Evolutionary conservation across 2,329 filamentous ascomycete genomes (phyloP).

Genomic region (Aspergillus hortae): DNA sequence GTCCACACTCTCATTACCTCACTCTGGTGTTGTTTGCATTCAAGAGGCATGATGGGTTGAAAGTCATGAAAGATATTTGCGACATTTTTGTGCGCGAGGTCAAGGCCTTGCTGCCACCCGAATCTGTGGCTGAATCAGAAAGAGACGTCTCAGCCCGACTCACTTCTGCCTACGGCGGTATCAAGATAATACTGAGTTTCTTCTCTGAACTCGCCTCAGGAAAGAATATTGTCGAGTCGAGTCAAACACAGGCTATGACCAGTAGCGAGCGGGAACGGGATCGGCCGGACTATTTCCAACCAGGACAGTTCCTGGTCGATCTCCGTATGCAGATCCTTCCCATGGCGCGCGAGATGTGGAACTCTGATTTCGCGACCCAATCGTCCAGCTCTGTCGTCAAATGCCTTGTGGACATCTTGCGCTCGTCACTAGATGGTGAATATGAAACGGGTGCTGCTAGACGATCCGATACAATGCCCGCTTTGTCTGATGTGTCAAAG

Average conservation of each 20-base stretch:
- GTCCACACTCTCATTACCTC: constrained; percentile 51
- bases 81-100: constrained; percentile 63
- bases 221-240: constrained; percentile 76
- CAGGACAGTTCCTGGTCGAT: constrained; percentile 79
- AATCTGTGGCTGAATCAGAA: constrained; percentile 36
- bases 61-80: constrained; percentile 69
- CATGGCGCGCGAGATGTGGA: constrained; percentile 75
- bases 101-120: constrained; percentile 44
- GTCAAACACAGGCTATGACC: constrained; percentile 56
- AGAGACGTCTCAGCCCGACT: constrained; percentile 41
- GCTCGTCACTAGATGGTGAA: constrained; percentile 72
- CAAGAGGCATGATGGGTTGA: constrained; percentile 74
- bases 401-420: constrained; percentile 77
- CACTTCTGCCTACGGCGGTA: constrained; percentile 55
- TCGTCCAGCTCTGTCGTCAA: constrained; percentile 72
- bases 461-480: constrained; percentile 57
- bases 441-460: constrained; percentile 65
- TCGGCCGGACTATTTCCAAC: constrained; percentile 59
- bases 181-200: constrained; percentile 81
- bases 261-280: constrained; percentile 53
- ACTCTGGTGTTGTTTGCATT: constrained; percentile 83
- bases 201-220: constrained; percentile 72
- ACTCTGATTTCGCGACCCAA: constrained; percentile 77
- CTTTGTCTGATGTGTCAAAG: constrained; percentile 42
- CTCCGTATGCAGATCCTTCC: constrained; percentile 76